A percentile compares a stretch with the other conserved stretches of the same genome.
Conservation (phyloP, 208 protist species). For the Wallacemonas collosoma region DNA sequence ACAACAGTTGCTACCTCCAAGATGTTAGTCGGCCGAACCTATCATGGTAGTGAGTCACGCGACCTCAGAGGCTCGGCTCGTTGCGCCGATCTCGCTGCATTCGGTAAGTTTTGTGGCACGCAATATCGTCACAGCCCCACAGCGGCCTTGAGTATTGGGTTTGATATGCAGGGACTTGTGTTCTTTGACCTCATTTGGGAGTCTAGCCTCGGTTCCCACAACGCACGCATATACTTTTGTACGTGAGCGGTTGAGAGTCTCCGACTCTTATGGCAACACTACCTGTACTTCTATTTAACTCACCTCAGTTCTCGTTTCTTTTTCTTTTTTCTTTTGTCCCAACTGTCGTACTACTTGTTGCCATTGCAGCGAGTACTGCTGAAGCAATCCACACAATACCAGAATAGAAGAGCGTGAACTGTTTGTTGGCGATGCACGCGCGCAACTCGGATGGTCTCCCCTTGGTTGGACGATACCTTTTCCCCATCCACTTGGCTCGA, state of each 20-base stretch:
- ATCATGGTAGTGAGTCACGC: constrained; percentile 16
- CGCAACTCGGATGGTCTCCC: too few relatives aligned
- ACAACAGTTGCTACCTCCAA: constrained; percentile 40
- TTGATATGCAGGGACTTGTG: constrained; percentile 21
- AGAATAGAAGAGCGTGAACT: neutral
- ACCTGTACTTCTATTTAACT: too few relatives aligned
- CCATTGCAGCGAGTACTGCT: constrained; percentile 5
- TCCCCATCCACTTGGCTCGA: too few relatives aligned
- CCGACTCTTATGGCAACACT: too few relatives aligned
- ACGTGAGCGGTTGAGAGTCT: neutral
- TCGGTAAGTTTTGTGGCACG: constrained; percentile 34
- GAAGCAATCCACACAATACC: neutral
- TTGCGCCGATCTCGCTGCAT: constrained; percentile 52
- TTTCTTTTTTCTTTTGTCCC: neutral
- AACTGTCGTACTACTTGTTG: neutral
- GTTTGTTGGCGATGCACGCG: too few relatives aligned
- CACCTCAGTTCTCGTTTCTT: neutral
- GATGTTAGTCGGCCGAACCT: constrained; percentile 20
- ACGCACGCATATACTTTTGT: constrained; percentile 11
- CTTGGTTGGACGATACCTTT: too few relatives aligned
- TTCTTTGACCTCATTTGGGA: constrained; percentile 18
- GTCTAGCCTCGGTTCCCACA: constrained; percentile 8
- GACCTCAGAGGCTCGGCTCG: constrained; percentile 37
- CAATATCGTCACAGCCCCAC: neutral
- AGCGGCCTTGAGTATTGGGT: constrained; percentile 6